These are phyloP conservation scores for Pseudogymnoascus sp. DNA, from an alignment of 2,329 filamentous ascomycete genomes.

Conservation along the genomic window DNA sequence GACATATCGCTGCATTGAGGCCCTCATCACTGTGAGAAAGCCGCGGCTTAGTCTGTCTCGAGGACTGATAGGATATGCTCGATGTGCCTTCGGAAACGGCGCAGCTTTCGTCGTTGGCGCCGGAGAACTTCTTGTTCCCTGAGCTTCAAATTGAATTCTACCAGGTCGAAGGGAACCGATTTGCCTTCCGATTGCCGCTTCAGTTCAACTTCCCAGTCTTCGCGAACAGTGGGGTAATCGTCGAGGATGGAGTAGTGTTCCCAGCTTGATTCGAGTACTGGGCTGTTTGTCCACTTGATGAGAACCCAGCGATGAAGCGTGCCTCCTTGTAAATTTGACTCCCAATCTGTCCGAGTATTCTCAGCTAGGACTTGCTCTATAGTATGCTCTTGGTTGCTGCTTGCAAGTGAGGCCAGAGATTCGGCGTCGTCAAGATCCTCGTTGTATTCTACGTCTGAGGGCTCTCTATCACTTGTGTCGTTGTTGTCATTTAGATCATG, in stretches of 20 bases:
- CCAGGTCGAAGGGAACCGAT: slow-evolving; percentile 25
- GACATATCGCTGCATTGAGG: slow-evolving; percentile 9
- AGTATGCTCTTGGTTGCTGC: slow-evolving; percentile 26
- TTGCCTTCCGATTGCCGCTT: slow-evolving; percentile 25
- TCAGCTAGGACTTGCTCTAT: slow-evolving; percentile 27
- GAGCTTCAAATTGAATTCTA: slow-evolving; percentile 22
- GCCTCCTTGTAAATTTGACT: slow-evolving; percentile 13
- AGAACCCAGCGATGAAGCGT: slow-evolving; percentile 25
- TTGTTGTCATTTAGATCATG: slow-evolving; percentile 8
- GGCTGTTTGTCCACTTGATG: slow-evolving; percentile 29
- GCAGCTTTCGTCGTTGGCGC: slow-evolving; percentile 21
- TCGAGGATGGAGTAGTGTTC: slow-evolving; percentile 21
- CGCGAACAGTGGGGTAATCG: slow-evolving; percentile 21
- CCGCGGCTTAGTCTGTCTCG: neutral
- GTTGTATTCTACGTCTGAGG: slow-evolving; percentile 7
- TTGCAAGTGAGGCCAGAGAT: slow-evolving; percentile 27
- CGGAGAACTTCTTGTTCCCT: slow-evolving; percentile 21
- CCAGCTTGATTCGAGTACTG: slow-evolving; percentile 27
- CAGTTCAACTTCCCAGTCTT: slow-evolving; percentile 24
- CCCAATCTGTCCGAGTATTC: slow-evolving; percentile 11
- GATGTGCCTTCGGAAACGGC: slow-evolving; percentile 24
- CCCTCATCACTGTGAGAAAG: neutral
- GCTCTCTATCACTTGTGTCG: slow-evolving; percentile 7
- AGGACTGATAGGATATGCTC: slow-evolving; percentile 25
- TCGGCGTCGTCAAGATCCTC: slow-evolving; percentile 18